phyloP scores from a whole-genome alignment of 2,329 filamentous ascomycete genomes.

The Alternaria burnsii region DNA sequence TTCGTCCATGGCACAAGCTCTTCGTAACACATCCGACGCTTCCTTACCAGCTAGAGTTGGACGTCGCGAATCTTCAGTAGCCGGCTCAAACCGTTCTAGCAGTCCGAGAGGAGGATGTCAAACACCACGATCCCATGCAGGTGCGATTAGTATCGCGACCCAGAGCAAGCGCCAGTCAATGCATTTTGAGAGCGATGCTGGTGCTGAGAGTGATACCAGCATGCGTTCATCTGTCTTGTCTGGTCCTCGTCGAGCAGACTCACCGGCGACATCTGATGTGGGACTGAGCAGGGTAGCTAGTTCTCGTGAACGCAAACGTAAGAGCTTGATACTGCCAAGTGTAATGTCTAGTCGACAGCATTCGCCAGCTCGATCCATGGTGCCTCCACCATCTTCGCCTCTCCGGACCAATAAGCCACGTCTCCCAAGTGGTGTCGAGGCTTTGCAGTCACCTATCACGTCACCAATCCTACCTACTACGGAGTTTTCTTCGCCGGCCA shows the following conservation, averaged over 20 bases:
- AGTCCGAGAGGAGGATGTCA: slow-evolving; percentile 85
- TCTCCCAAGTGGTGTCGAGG: slow-evolving; percentile 68
- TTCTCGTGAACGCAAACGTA: slow-evolving; percentile 82
- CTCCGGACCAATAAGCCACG: slow-evolving; percentile 86
- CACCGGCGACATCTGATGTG: slow-evolving; percentile 82
- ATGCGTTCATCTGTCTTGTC: slow-evolving; percentile 81
- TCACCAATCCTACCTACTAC: slow-evolving; percentile 86
- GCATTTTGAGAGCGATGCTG: slow-evolving; percentile 82
- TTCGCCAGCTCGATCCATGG: slow-evolving; percentile 80
- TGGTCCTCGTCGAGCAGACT: slow-evolving; percentile 79
- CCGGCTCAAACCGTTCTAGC: slow-evolving; percentile 82
- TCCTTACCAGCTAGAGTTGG: slow-evolving; percentile 56
- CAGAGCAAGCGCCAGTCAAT: slow-evolving; percentile 79
- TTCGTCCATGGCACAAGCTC: slow-evolving; percentile 65
- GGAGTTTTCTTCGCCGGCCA: slow-evolving; percentile 79
- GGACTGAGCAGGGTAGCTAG: slow-evolving; percentile 79
- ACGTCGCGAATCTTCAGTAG: slow-evolving; percentile 66
- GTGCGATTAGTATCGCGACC: slow-evolving; percentile 63
- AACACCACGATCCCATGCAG: slow-evolving; percentile 84
- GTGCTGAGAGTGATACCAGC: slow-evolving; percentile 88
- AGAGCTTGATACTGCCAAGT: slow-evolving; percentile 83
- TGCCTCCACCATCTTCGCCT: slow-evolving; percentile 78
- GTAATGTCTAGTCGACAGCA: slow-evolving; percentile 83
- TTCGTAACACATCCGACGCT: slow-evolving; percentile 64
- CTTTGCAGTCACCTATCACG: slow-evolving; percentile 81